A percentile compares a stretch with the other conserved stretches of the same genome.
phyloP scores from a whole-genome alignment of 2,329 filamentous ascomycete species.

The Alternaria angustiovoidea region DNA sequence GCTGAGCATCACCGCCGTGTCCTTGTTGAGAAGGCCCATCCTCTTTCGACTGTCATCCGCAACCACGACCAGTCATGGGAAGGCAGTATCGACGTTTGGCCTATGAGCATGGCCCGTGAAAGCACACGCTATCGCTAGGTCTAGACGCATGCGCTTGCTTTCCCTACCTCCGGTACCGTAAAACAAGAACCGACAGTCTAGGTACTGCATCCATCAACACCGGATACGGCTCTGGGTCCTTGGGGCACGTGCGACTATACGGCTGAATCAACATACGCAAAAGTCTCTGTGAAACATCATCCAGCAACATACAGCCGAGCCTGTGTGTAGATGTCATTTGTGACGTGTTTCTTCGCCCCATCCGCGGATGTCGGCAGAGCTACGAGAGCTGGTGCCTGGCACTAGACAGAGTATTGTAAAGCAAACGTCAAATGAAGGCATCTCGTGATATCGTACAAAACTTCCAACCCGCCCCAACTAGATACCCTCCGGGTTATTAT shows the following conservation, averaged over 20 bases:
- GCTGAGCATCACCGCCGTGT: not conserved
- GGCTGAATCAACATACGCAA: not conserved
- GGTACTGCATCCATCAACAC: not conserved
- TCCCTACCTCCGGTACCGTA: not conserved
- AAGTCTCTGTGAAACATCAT: not conserved
- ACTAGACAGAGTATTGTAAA: not conserved
- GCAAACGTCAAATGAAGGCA: slow-evolving; percentile 2
- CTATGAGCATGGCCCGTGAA: not conserved
- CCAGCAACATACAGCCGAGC: not conserved
- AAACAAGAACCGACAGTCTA: not conserved
- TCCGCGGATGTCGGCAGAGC: not conserved
- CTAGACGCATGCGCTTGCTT: slow-evolving; percentile 17
- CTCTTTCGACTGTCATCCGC: not conserved
- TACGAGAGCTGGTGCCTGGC: not conserved
- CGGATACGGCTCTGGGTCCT: not conserved
- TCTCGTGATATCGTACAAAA: slow-evolving; percentile 1
- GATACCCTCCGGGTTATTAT: not conserved
- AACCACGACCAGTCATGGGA: not conserved
- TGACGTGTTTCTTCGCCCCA: not conserved
- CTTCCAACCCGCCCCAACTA: not conserved
- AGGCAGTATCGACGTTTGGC: not conserved
- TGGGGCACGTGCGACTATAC: not conserved
- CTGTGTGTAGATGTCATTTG: not conserved
- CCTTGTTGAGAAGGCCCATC: not conserved
- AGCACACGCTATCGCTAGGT: not conserved